Evolutionary conservation across 768 basidiomycete genomes (phyloP).

Genomic region (Boletus reticuloceps): DNA sequence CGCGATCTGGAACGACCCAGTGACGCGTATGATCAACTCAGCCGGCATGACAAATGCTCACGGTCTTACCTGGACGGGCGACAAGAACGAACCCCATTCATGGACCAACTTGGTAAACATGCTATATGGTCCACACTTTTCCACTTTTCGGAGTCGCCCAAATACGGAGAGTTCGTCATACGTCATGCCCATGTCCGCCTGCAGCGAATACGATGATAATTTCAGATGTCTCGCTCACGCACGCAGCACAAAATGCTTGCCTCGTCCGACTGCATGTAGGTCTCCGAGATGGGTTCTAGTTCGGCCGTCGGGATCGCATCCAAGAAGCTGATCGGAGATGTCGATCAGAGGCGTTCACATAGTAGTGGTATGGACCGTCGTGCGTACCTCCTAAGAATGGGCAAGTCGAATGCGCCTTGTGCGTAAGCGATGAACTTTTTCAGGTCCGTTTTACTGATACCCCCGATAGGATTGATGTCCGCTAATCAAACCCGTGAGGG

Average conservation of each 20-base stretch:
- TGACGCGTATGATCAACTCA: conserved; percentile 35
- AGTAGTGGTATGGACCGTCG: background rate
- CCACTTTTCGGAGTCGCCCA: conserved; percentile 90
- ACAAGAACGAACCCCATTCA: conserved; percentile 87
- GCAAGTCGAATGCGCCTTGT: conserved; percentile 72
- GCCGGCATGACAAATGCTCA: too few relatives aligned
- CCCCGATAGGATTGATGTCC: conserved; percentile 97
- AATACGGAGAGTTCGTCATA: conserved; percentile 95
- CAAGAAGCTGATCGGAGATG: conserved; percentile 62
- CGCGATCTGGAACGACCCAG: conserved; percentile 55
- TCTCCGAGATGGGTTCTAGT: conserved; percentile 91
- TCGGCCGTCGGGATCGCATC: conserved; percentile 94
- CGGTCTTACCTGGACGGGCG: conserved; percentile 68
- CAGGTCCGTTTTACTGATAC: conserved; percentile 95
- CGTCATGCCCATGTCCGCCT: conserved; percentile 99
- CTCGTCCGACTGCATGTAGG: conserved; percentile 95
- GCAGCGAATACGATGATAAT: background rate
- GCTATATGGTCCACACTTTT: conserved; percentile 97
- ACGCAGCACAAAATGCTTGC: conserved; percentile 23
- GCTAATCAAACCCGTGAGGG: conserved; percentile 43
- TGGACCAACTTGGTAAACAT: conserved; percentile 94
- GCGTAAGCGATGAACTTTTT: conserved; percentile 95
- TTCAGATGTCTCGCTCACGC: too few relatives aligned
- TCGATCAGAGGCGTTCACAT: background rate
- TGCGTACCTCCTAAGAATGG: conserved; percentile 70